Base-by-base conservation (phyloP, 1,284 basidiomycete genomes). In the Schizophyllum commune region DNA sequence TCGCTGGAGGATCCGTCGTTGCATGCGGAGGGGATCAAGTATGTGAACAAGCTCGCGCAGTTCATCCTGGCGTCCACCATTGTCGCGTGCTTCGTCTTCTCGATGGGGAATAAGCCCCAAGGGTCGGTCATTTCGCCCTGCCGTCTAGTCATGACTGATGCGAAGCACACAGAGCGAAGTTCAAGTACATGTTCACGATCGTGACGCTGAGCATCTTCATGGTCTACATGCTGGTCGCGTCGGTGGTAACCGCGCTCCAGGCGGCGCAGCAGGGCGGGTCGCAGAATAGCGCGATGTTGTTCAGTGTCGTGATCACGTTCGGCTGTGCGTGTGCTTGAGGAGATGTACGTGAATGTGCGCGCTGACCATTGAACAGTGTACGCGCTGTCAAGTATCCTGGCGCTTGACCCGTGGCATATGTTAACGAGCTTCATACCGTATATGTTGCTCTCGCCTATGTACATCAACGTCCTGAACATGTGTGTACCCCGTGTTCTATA, bases 61-160 rank as follows among this genome's bases (percentile, higher is more conserved):
- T 98, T 95, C 72, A 75, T 88, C 33, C 90, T 97, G 79, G 83
- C 88, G 2, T 92, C 91, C 1, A 83, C 94, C 47, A 82, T 98
- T 17, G 82, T 96, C 17, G 88, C 91, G 0, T 92, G 89, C 68
- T 98, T 99, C 79, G 80, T 98, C 19, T 92, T 99, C 72, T 92
- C 94, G 0, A 96, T 99, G 91, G 96, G 97, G 4, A 99, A 98
- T 73, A 88, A 94, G 64, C 96, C 96, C 1, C 85, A 88, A 74
- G 89, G 92, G 84, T 92, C 70, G 66, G 85, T 68, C 32, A 4
- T 51, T 58, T 20, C 55, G 61, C 17, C 39, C 59, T 8, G 53
- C 8, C 56, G 8, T 22, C 58, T 27, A 57, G 19, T 39, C 5
- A 11, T 34, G 34, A 51, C n/a, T 54, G n/a, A 6, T n/a, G 21